Conservation (phyloP, 495 filamentous ascomycete species). For the Stereocaulon alpinum region DNA sequence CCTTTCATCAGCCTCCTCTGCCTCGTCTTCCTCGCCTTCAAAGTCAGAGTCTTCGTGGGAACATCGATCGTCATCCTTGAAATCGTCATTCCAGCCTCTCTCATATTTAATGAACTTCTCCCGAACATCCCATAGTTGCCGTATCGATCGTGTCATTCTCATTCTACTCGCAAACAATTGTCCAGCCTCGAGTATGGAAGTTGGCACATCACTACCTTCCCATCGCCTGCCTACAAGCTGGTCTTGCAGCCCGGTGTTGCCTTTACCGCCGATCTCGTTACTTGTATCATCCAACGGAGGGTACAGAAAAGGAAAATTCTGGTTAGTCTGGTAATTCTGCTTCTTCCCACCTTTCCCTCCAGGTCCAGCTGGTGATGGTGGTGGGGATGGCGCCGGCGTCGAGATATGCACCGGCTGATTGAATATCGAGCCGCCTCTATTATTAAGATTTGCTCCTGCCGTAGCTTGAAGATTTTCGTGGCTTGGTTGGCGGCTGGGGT, state of each 20-base stretch:
- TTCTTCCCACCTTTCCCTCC: slow-evolving; percentile 95
- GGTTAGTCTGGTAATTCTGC: slow-evolving; percentile 98
- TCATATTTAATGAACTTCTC: slow-evolving; percentile 86
- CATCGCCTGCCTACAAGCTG: slow-evolving; percentile 66
- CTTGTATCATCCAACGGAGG: slow-evolving; percentile 75
- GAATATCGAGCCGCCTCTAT: slow-evolving; percentile 65
- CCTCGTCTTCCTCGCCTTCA: slow-evolving; percentile 24
- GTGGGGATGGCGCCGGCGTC: slow-evolving; percentile 93
- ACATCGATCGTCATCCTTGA: slow-evolving; percentile 28
- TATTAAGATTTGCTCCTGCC: slow-evolving; percentile 32
- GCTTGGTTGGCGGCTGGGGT: slow-evolving; percentile 44
- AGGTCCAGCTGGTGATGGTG: slow-evolving; percentile 76
- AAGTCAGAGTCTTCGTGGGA: slow-evolving; percentile 27
- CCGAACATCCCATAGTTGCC: slow-evolving; percentile 89
- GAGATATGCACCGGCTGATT: slow-evolving; percentile 96
- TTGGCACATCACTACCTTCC: slow-evolving; percentile 84
- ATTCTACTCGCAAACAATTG: slow-evolving; percentile 81
- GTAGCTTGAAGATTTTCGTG: slow-evolving; percentile 34
- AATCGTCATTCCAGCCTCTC: slow-evolving; percentile 58
- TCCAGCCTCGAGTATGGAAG: slow-evolving; percentile 91
- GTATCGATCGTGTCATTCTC: slow-evolving; percentile 79
- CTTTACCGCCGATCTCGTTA: slow-evolving; percentile 81
- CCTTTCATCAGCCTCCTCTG: slow-evolving; percentile 24
- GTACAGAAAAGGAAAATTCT: slow-evolving; percentile 96
- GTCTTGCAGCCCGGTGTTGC: slow-evolving; percentile 64